phyloP scores from a whole-genome alignment of 345 rosid genomes.

The Citrus cavaleriei region DNA sequence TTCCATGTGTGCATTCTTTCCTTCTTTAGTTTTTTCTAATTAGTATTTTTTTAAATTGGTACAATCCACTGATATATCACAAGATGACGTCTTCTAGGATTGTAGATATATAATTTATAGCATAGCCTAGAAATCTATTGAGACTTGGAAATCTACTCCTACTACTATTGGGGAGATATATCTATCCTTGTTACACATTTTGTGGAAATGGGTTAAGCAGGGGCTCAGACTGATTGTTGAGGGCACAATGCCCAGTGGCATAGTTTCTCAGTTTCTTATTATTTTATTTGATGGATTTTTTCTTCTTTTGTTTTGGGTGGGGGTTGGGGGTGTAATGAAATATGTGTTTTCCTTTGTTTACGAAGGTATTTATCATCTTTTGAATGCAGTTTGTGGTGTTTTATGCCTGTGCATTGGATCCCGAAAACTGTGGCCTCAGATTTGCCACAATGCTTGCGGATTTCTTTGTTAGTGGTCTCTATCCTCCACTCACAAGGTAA shows the following conservation, averaged over 20 bases:
- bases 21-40: not conserved
- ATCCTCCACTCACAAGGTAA: constrained; percentile 55
- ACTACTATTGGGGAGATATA: too few species aligned
- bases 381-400: constrained; percentile 80
- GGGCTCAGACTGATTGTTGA: too few species aligned
- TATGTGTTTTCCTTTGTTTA: not conserved
- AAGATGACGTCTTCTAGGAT: too few species aligned
- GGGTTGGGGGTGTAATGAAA: not conserved
- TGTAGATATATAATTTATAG: too few species aligned
- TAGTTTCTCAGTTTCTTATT: not conserved
- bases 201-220: too few species aligned
- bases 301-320: not conserved
- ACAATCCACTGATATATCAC: too few species aligned
- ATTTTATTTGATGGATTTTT: not conserved
- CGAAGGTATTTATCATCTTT: constrained; percentile 6
- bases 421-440: constrained; percentile 67
- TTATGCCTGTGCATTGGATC: constrained; percentile 84
- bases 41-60: too few species aligned
- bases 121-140: too few species aligned
- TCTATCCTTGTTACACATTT: too few species aligned
- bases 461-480: constrained; percentile 37
- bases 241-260: too few species aligned
- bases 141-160: too few species aligned
- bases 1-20: not conserved
- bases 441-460: constrained; percentile 57